A percentile compares a stretch with the other conserved stretches of the same genome.
phyloP scores from a whole-genome alignment of 768 basidiomycete species.

The Lentinula sp. region DNA sequence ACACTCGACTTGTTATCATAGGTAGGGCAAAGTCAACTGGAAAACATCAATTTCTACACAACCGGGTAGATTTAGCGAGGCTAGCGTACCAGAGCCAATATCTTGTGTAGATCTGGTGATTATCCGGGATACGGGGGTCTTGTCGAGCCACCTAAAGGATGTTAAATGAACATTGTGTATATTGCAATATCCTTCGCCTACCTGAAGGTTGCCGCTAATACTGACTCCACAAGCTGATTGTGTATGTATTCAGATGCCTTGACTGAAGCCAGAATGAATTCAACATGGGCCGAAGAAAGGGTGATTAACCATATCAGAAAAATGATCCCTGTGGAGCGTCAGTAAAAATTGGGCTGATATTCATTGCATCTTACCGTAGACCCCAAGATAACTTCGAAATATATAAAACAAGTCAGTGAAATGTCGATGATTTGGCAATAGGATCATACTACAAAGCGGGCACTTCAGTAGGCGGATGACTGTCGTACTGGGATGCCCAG shows the following conservation, averaged over 20 bases:
- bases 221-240: constrained; percentile 17
- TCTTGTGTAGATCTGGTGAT: constrained; percentile 44
- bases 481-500: constrained; percentile 28
- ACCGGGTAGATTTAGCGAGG: background rate
- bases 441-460: constrained; percentile 19
- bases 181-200: constrained; percentile 24
- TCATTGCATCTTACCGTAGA: background rate
- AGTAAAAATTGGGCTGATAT: constrained; percentile 4
- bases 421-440: background rate
- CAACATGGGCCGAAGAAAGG: constrained; percentile 26
- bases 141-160: constrained; percentile 38
- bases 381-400: background rate
- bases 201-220: constrained; percentile 18
- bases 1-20: background rate
- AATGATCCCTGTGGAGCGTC: constrained; percentile 11
- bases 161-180: constrained; percentile 32
- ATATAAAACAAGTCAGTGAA: background rate
- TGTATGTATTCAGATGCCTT: constrained; percentile 25
- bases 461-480: constrained; percentile 18
- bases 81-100: constrained; percentile 24
- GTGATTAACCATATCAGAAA: constrained; percentile 9
- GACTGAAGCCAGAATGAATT: constrained; percentile 21
- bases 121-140: constrained; percentile 40
- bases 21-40: constrained; percentile 12
- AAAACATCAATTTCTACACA: background rate